A percentile compares a stretch with the other conserved stretches of the same genome.
These are phyloP conservation scores for Debaryomyces fabryi DNA, from an alignment of 1,139 yeast species.

Conservation along the genomic window DNA sequence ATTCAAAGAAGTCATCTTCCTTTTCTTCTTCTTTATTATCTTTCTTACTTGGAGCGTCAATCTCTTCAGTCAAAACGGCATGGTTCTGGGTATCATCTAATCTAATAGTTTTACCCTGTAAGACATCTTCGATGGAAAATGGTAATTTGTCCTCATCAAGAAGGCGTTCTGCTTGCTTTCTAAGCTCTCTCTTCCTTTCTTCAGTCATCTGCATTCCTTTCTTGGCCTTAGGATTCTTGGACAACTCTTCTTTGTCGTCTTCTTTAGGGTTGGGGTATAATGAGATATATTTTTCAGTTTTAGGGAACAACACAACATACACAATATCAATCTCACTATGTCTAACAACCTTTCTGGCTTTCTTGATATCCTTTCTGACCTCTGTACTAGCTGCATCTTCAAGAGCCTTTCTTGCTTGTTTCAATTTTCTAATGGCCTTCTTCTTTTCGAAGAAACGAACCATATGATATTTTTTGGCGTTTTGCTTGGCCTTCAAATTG, in stretches of 20 bases:
- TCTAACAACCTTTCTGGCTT: slow-evolving; percentile 51
- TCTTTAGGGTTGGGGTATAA: slow-evolving; percentile 57
- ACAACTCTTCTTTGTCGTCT: slow-evolving; percentile 28
- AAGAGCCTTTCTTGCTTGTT: slow-evolving; percentile 57
- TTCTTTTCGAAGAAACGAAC: slow-evolving; percentile 89
- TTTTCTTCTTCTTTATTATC: slow-evolving; percentile 25
- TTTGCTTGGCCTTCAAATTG: slow-evolving; percentile 54
- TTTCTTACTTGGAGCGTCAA: slow-evolving; percentile 43
- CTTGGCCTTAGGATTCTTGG: slow-evolving; percentile 41
- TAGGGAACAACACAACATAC: slow-evolving; percentile 79
- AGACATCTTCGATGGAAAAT: slow-evolving; percentile 58
- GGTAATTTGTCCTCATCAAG: slow-evolving; percentile 57
- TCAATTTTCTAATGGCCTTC: slow-evolving; percentile 78
- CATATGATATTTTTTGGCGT: slow-evolving; percentile 88
- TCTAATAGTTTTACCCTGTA: slow-evolving; percentile 47
- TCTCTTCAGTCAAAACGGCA: slow-evolving; percentile 28
- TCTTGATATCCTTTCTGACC: slow-evolving; percentile 55
- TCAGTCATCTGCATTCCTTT: slow-evolving; percentile 53
- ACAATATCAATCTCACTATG: slow-evolving; percentile 74
- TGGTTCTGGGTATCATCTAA: slow-evolving; percentile 21
- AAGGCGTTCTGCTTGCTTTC: slow-evolving; percentile 53
- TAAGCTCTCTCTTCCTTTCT: slow-evolving; percentile 49
- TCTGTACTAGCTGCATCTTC: slow-evolving; percentile 43
- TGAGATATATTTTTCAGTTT: slow-evolving; percentile 77
- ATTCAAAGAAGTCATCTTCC: slow-evolving; percentile 51